Evolutionary conservation across 768 basidiomycete genomes (phyloP).

Genomic region (Lactifluus pinguis): DNA sequence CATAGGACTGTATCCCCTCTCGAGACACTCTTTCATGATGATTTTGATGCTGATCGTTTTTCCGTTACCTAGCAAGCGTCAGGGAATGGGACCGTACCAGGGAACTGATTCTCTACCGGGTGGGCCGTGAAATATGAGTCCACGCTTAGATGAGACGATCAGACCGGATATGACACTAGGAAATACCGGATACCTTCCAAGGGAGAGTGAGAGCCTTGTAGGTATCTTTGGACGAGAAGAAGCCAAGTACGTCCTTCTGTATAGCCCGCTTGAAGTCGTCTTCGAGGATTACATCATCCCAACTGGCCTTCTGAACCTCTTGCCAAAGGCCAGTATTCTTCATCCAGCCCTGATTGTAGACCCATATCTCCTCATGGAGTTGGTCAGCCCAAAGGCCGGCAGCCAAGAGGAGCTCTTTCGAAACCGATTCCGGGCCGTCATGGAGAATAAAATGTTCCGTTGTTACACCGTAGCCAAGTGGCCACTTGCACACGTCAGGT

Average conservation of each 20-base stretch:
- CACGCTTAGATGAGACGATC: slow-evolving; percentile 41
- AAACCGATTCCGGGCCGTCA: slow-evolving; percentile 46
- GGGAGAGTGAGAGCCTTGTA: slow-evolving; percentile 72
- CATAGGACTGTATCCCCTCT: slow-evolving; percentile 56
- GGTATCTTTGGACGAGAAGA: slow-evolving; percentile 64
- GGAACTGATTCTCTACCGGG: slow-evolving; percentile 37
- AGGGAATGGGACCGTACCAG: background rate
- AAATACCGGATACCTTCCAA: slow-evolving; percentile 53
- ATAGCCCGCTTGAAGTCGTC: slow-evolving; percentile 56
- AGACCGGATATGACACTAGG: background rate
- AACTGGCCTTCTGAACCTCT: slow-evolving; percentile 42
- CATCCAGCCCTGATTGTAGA: slow-evolving; percentile 64
- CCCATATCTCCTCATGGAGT: slow-evolving; percentile 65
- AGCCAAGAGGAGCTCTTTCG: slow-evolving; percentile 43
- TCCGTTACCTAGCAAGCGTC: slow-evolving; percentile 50
- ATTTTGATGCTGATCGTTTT: slow-evolving; percentile 78
- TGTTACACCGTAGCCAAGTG: slow-evolving; percentile 16
- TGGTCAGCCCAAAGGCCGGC: slow-evolving; percentile 44
- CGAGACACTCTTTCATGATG: slow-evolving; percentile 44
- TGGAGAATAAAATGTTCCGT: slow-evolving; percentile 47
- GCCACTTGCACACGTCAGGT: slow-evolving; percentile 23
- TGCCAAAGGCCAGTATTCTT: slow-evolving; percentile 55
- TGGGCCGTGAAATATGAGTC: slow-evolving; percentile 77
- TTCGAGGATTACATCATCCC: slow-evolving; percentile 69
- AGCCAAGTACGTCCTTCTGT: slow-evolving; percentile 68